These are phyloP conservation scores for Talaromyces liani DNA, from an alignment of 495 filamentous ascomycete species.

Conservation along the genomic window DNA sequence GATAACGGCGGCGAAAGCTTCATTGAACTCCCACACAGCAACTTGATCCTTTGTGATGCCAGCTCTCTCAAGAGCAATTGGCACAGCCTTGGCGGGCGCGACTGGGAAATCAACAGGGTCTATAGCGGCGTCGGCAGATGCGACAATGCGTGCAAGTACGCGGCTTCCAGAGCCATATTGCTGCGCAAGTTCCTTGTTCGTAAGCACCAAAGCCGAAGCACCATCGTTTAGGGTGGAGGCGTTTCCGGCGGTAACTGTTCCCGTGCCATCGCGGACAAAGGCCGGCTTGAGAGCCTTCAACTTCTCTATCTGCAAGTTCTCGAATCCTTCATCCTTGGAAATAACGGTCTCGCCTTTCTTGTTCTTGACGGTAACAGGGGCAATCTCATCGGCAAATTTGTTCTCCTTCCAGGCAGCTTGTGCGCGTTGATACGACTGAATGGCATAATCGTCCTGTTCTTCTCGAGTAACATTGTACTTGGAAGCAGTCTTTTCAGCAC, in stretches of 20 bases:
- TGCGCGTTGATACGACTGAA: constrained; percentile 77
- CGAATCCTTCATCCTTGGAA: constrained; percentile 78
- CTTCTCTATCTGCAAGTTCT: constrained; percentile 77
- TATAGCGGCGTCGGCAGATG: constrained; percentile 82
- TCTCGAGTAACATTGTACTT: constrained; percentile 73
- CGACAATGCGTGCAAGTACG: constrained; percentile 77
- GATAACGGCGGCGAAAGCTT: constrained; percentile 94
- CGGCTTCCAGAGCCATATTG: constrained; percentile 65
- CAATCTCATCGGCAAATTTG: constrained; percentile 79
- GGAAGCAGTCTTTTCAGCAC: constrained; percentile 92
- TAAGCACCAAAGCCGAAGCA: constrained; percentile 83
- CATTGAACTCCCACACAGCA: constrained; percentile 95
- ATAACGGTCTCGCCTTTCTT: constrained; percentile 79
- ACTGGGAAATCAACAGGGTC: constrained; percentile 95
- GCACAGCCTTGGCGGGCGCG: constrained; percentile 86
- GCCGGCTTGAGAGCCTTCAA: constrained; percentile 82
- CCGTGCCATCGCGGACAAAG: constrained; percentile 73
- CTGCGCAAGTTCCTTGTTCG: constrained; percentile 64
- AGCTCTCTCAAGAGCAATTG: constrained; percentile 79
- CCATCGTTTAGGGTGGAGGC: constrained; percentile 91
- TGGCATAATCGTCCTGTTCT: constrained; percentile 85
- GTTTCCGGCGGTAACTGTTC: constrained; percentile 92
- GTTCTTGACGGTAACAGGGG: constrained; percentile 71
- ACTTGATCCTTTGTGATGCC: constrained; percentile 86
- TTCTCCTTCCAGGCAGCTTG: constrained; percentile 81